These are phyloP conservation scores for Amanita rubescens DNA, from an alignment of 768 basidiomycete species.

Conservation along the genomic window DNA sequence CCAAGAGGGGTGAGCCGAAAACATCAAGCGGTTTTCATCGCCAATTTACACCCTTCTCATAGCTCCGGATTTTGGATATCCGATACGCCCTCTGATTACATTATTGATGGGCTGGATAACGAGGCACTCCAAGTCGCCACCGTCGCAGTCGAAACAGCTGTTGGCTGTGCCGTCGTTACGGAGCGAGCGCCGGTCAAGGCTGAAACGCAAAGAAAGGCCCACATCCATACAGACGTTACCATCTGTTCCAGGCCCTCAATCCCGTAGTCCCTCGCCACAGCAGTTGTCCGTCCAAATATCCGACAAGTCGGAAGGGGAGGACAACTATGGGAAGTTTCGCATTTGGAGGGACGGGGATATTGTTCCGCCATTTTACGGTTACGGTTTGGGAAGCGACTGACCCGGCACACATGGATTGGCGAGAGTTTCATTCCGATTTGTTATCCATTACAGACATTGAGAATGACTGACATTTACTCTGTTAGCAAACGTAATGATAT, in stretches of 20 bases:
- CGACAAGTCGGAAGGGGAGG: not conserved
- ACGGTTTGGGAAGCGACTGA: slow-evolving; percentile 26
- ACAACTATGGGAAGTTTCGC: not conserved
- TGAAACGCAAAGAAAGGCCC: slow-evolving; percentile 3
- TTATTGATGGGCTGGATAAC: not conserved
- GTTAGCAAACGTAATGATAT: not conserved
- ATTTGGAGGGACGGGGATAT: not conserved
- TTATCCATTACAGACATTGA: not conserved
- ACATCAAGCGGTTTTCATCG: not conserved
- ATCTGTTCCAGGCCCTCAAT: slow-evolving; percentile 1
- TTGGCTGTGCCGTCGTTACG: not conserved
- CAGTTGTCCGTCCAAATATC: not conserved
- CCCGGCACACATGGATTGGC: slow-evolving; percentile 43
- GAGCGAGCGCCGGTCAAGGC: slow-evolving; percentile 7
- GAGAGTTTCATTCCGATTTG: slow-evolving; percentile 44
- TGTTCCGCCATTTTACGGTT: not conserved
- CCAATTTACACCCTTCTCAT: not conserved
- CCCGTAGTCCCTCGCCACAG: slow-evolving; percentile 1
- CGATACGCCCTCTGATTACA: not conserved
- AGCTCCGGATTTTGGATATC: not conserved
- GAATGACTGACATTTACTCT: not conserved
- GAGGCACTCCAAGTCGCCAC: not conserved
- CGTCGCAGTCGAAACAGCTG: not conserved
- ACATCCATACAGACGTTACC: slow-evolving; percentile 22
- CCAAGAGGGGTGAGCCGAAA: slow-evolving; percentile 17